phyloP scores from a whole-genome alignment of 441 rosid species.

The Aquilaria agallochum region DNA sequence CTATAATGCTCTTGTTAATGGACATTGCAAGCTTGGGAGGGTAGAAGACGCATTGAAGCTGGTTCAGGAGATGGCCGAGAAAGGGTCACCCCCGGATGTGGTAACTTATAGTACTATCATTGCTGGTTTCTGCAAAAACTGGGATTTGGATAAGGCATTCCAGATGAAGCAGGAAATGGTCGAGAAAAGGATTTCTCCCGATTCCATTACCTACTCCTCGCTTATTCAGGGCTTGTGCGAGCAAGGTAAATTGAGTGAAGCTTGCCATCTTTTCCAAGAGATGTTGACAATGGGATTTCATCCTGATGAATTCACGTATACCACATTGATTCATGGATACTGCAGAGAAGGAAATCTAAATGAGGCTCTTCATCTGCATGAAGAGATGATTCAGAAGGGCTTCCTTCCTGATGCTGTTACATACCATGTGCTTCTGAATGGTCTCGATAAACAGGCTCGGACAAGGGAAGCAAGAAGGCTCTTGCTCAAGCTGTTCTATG shows the following conservation, averaged over 20 bases:
- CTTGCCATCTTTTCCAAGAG: constrained; percentile 67
- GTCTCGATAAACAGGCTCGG: constrained; percentile 78
- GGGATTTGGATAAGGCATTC: constrained; percentile 60
- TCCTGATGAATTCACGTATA: constrained; percentile 72
- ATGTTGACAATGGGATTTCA: constrained; percentile 46
- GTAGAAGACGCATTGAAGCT: constrained; percentile 60
- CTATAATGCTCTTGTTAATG: constrained; percentile 72
- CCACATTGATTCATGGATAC: constrained; percentile 65
- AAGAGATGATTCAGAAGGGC: constrained; percentile 69
- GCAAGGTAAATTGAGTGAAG: constrained; percentile 65
- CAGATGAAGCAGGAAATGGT: constrained; percentile 56
- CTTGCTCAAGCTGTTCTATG: constrained; percentile 67
- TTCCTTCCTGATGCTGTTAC: constrained; percentile 75
- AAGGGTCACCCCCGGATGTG: constrained; percentile 65
- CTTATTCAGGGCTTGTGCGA: constrained; percentile 73
- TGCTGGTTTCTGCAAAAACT: constrained; percentile 61
- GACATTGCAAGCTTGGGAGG: constrained; percentile 61
- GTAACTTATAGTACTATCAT: constrained; percentile 83
- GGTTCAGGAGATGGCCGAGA: constrained; percentile 43
- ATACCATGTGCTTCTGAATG: constrained; percentile 74
- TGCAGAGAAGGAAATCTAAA: constrained; percentile 61
- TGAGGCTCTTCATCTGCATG: constrained; percentile 59
- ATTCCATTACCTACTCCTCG: constrained; percentile 63
- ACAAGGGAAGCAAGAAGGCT: constrained; percentile 81
- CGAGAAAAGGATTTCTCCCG: constrained; percentile 56